Conservation (phyloP, 2,329 filamentous ascomycete species). For the Penicillium sp. region DNA sequence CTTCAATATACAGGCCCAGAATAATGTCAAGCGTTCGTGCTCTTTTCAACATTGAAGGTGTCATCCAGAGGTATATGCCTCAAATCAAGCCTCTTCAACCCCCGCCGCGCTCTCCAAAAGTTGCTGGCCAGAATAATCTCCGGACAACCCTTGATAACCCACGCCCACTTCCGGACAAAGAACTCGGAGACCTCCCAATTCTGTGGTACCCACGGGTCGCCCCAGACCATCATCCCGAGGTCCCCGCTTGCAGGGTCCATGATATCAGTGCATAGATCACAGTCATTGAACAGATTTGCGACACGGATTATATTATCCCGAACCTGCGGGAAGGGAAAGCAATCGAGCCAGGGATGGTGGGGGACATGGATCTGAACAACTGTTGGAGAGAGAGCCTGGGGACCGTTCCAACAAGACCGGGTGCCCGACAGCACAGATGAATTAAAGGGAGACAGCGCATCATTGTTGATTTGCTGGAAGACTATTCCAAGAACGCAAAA, state of each 20-base stretch:
- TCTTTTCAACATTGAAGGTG: too few relatives aligned
- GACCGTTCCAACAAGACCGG: not conserved
- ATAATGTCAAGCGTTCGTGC: too few relatives aligned
- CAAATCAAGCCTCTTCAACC: constrained; percentile 4
- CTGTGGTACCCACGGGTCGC: constrained; percentile 27
- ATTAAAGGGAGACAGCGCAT: constrained; percentile 13
- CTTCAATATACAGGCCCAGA: too few relatives aligned
- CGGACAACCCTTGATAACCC: constrained; percentile 26
- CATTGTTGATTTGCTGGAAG: constrained; percentile 5
- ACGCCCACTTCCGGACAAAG: constrained; percentile 30
- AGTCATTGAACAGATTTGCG: constrained; percentile 9
- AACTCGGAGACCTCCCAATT: constrained; percentile 32
- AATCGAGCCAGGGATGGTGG: constrained; percentile 18
- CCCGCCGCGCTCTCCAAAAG: constrained; percentile 12
- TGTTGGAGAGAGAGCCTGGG: constrained; percentile 9
- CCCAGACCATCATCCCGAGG: constrained; percentile 27
- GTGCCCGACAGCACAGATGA: not conserved
- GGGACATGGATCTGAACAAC: not conserved
- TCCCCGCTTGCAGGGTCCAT: constrained; percentile 17
- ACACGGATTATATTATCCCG: constrained; percentile 12
- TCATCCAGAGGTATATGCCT: not conserved
- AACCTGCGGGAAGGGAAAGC: constrained; percentile 13
- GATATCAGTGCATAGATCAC: constrained; percentile 16
- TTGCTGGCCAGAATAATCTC: constrained; percentile 18
- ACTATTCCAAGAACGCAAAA: not conserved